Evolutionary conservation across 2,329 filamentous ascomycete species (phyloP).

Genomic region (Aureobasidium sp.): DNA sequence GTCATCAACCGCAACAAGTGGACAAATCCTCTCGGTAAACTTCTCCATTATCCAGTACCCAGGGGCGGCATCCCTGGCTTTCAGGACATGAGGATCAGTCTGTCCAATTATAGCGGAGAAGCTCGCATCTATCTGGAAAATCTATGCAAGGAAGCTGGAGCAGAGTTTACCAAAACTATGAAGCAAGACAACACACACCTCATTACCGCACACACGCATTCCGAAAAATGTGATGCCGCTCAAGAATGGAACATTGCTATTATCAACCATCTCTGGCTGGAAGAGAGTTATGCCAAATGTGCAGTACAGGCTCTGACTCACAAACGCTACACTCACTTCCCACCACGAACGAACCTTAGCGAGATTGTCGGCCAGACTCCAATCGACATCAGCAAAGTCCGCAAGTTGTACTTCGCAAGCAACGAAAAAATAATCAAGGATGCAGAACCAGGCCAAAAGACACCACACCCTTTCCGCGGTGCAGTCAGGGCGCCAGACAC

Average conservation of each 20-base stretch:
- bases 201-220: conserved; percentile 79
- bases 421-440: conserved; percentile 18
- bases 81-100: conserved; percentile 65
- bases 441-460: background rate
- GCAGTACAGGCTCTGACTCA: conserved; percentile 65
- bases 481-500: conserved; percentile 13
- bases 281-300: conserved; percentile 93
- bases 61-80: conserved; percentile 74
- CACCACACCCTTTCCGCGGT: conserved; percentile 10
- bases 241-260: conserved; percentile 86
- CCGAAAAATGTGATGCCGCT: conserved; percentile 90
- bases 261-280: conserved; percentile 93
- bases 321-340: conserved; percentile 77
- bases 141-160: conserved; percentile 74
- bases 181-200: conserved; percentile 93
- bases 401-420: conserved; percentile 57
- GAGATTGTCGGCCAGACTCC: conserved; percentile 88
- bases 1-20: conserved; percentile 83
- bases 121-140: conserved; percentile 91
- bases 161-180: conserved; percentile 89
- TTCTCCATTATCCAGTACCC: conserved; percentile 86
- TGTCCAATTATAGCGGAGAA: conserved; percentile 96
- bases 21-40: conserved; percentile 73
- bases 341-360: conserved; percentile 79
- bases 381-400: conserved; percentile 65